These are phyloP conservation scores for Podospora comata DNA, from an alignment of 495 filamentous ascomycete species.

Conservation along the genomic window DNA sequence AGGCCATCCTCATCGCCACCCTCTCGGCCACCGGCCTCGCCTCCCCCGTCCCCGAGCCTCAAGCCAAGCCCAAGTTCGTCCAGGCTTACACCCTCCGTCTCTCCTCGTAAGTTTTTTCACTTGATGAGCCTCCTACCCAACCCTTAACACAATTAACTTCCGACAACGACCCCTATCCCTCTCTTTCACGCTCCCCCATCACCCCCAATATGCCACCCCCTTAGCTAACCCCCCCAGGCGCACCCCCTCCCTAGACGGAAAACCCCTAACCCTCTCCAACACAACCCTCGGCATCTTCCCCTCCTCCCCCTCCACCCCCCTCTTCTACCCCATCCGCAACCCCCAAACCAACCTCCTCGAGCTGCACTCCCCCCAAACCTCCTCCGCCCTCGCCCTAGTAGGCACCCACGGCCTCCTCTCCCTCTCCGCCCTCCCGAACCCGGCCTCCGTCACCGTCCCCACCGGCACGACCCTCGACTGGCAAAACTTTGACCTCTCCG, in stretches of 20 bases:
- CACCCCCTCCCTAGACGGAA: conserved; percentile 18
- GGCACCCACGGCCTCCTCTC: conserved; percentile 36
- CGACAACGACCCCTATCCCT: neutral
- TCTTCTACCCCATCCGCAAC: conserved; percentile 22
- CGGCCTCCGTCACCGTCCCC: conserved; percentile 24
- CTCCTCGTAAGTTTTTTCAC: conserved; percentile 19
- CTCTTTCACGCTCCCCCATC: neutral
- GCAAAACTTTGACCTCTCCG: conserved; percentile 34
- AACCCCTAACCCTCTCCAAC: conserved; percentile 14
- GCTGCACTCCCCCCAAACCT: conserved; percentile 37
- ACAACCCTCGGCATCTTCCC: conserved; percentile 22
- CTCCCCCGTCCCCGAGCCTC: conserved; percentile 12
- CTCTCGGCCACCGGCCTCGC: conserved; percentile 20
- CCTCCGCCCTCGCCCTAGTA: conserved; percentile 34
- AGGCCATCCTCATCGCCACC: conserved; percentile 13
- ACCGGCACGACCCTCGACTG: conserved; percentile 34
- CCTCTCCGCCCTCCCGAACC: conserved; percentile 38
- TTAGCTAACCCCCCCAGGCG: conserved; percentile 13
- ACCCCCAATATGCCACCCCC: neutral
- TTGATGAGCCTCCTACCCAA: neutral
- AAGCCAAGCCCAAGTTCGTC: conserved; percentile 7
- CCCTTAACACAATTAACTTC: no score
- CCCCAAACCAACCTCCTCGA: conserved; percentile 22
- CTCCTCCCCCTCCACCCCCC: neutral
- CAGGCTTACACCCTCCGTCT: conserved; percentile 24